Evolutionary conservation across 2,329 filamentous ascomycete genomes (phyloP).

Genomic region (Pestalotiopsis fici): DNA sequence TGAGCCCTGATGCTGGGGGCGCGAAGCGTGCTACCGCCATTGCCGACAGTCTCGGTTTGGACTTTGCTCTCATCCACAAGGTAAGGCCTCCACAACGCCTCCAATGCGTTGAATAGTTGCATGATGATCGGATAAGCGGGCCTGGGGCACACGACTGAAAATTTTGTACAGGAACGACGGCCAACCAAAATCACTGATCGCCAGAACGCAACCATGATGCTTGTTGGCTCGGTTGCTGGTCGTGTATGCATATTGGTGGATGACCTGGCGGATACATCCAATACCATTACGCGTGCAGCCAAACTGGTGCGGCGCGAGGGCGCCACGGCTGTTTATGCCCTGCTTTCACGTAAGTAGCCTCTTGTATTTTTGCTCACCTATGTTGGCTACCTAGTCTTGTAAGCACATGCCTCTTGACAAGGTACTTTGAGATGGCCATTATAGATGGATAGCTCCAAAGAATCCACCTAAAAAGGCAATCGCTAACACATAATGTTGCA

Average conservation of each 20-base stretch:
- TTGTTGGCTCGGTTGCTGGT: slow-evolving; percentile 82
- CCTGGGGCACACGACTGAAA: slow-evolving; percentile 18
- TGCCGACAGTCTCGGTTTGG: slow-evolving; percentile 88
- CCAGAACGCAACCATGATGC: slow-evolving; percentile 93
- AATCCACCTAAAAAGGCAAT: too few species aligned
- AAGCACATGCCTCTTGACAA: too few species aligned
- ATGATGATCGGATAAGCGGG: neutral
- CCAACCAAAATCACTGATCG: slow-evolving; percentile 85
- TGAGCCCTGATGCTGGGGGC: slow-evolving; percentile 94
- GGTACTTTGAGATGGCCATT: too few species aligned
- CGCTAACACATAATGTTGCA: slow-evolving; percentile 31
- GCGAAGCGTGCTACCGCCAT: slow-evolving; percentile 96
- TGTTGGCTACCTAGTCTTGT: too few species aligned
- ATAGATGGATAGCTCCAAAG: too few species aligned
- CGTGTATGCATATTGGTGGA: slow-evolving; percentile 89
- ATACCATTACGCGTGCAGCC: slow-evolving; percentile 94
- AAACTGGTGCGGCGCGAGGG: slow-evolving; percentile 97
- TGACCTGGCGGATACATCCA: slow-evolving; percentile 92
- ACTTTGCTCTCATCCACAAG: slow-evolving; percentile 98
- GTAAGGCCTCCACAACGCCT: slow-evolving; percentile 47
- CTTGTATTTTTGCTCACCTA: too few species aligned
- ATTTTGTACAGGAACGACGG: slow-evolving; percentile 70
- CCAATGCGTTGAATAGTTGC: slow-evolving; percentile 21
- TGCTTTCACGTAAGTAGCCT: slow-evolving; percentile 62
- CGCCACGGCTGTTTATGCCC: slow-evolving; percentile 85